Evolutionary conservation across 768 basidiomycete species (phyloP).

Genomic region (Sporobolomyces roseus): DNA sequence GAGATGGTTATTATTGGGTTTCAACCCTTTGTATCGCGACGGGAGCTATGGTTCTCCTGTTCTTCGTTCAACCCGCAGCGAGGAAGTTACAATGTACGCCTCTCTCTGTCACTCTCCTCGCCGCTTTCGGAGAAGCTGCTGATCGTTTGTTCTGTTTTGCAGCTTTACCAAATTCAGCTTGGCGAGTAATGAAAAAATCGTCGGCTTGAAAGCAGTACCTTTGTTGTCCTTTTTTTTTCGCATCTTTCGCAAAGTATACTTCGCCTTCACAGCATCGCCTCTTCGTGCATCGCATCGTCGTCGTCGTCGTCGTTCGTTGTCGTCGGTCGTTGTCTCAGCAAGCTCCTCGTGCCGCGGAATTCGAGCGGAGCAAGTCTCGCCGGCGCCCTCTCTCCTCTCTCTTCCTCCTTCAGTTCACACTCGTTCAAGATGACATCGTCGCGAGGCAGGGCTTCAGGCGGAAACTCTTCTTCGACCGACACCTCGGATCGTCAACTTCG

Average conservation of each 20-base stretch:
- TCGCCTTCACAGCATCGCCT: no score
- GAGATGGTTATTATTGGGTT: slow-evolving; percentile 88
- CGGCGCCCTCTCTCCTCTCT: neutral
- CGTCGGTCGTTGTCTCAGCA: no score
- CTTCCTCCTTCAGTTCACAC: neutral
- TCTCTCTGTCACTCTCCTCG: neutral
- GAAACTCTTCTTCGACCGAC: no score
- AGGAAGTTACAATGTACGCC: slow-evolving; percentile 61
- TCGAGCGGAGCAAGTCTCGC: no score
- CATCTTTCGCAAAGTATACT: no score
- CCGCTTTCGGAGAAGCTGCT: neutral
- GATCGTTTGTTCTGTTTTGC: neutral
- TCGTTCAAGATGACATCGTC: no score
- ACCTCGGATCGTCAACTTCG: no score
- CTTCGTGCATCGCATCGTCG: neutral
- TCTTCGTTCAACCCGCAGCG: slow-evolving; percentile 78
- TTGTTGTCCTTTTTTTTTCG: no score
- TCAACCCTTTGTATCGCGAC: slow-evolving; percentile 71
- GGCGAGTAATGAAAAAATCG: slow-evolving; percentile 39
- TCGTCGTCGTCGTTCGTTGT: no score
- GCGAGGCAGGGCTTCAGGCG: neutral
- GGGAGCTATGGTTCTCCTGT: slow-evolving; percentile 68
- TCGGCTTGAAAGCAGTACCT: neutral
- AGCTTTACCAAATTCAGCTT: slow-evolving; percentile 41
- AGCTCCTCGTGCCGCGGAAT: no score